phyloP scores from a whole-genome alignment of 768 basidiomycete genomes.

The Pleurotus platypus region DNA sequence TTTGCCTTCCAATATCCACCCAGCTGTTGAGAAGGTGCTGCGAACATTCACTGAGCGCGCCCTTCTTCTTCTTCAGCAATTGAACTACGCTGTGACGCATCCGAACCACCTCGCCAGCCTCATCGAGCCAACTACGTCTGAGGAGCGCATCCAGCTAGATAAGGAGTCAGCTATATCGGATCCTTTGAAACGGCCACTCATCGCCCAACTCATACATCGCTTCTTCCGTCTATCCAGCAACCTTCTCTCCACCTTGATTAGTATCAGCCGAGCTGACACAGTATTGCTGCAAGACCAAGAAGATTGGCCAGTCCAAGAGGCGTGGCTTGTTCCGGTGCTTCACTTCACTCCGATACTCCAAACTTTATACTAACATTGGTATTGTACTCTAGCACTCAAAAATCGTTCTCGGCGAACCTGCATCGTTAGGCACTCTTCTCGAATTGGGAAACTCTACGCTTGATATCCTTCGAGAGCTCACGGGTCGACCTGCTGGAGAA shows the following conservation, averaged over 20 bases:
- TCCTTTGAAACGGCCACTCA: conserved; percentile 64
- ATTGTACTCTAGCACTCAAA: conserved; percentile 66
- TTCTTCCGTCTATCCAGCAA: conserved; percentile 70
- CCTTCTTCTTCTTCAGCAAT: conserved; percentile 74
- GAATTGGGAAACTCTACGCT: conserved; percentile 78
- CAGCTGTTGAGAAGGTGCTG: conserved; percentile 60
- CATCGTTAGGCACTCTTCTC: conserved; percentile 84
- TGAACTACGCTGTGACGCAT: conserved; percentile 89
- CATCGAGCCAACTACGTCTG: conserved; percentile 73
- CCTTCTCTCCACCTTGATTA: conserved; percentile 65
- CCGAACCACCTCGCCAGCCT: conserved; percentile 84
- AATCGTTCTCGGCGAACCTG: conserved; percentile 76
- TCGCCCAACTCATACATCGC: conserved; percentile 67
- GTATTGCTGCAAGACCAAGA: conserved; percentile 62
- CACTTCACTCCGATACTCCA: neutral
- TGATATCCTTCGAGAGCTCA: conserved; percentile 68
- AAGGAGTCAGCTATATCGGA: conserved; percentile 58
- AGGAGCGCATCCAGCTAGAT: conserved; percentile 69
- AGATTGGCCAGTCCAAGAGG: conserved; percentile 70
- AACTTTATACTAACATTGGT: neutral
- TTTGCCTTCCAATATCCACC: conserved; percentile 38
- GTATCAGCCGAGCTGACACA: conserved; percentile 64
- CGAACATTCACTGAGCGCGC: conserved; percentile 66
- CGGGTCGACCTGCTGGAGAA: conserved; percentile 57
- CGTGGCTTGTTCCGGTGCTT: conserved; percentile 71